Evolutionary conservation across 2,329 filamentous ascomycete species (phyloP).

Genomic region (Penicillium sp.): DNA sequence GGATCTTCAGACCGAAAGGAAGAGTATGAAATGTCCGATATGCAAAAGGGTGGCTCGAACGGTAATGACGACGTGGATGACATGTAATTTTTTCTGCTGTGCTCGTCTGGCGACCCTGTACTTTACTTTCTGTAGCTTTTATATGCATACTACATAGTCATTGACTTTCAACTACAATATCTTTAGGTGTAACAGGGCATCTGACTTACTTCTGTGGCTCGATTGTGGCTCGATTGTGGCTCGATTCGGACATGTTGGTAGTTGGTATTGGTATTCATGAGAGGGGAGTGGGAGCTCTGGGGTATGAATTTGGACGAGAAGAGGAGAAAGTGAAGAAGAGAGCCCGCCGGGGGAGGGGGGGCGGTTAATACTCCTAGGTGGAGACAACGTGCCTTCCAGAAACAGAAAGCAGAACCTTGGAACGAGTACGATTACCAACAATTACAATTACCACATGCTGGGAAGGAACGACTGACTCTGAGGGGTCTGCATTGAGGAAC

Average conservation of each 20-base stretch:
- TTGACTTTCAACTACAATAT: background rate
- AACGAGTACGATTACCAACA: no score
- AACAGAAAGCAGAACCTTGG: background rate
- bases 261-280: no score
- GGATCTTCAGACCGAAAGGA: constrained; percentile 40
- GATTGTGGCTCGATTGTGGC: no score
- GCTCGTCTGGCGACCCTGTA: constrained; percentile 12
- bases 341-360: background rate
- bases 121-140: constrained; percentile 7
- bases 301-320: no score
- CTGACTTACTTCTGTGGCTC: no score
- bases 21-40: constrained; percentile 58
- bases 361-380: background rate
- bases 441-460: background rate
- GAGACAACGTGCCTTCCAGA: background rate
- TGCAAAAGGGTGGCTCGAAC: constrained; percentile 28
- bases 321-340: no score
- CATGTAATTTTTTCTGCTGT: constrained; percentile 27
- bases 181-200: background rate
- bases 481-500: no score
- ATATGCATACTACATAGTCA: constrained; percentile 5
- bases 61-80: constrained; percentile 35
- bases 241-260: no score
- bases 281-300: no score
- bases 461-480: background rate